Base-by-base conservation (phyloP, 148 eudicot species). In the Diospyros kaki region DNA sequence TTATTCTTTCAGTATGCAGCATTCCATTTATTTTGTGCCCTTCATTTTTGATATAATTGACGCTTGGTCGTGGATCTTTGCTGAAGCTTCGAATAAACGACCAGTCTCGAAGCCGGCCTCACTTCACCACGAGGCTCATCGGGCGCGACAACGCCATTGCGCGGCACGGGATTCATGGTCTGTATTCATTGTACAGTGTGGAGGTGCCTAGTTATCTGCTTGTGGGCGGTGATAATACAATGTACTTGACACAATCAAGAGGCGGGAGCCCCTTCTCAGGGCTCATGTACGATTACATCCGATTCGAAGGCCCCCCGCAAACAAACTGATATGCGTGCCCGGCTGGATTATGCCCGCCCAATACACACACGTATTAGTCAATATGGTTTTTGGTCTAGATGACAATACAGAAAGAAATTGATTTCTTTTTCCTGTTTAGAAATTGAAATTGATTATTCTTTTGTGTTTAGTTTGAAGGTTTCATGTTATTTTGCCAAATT, bases 81-180 rank as follows among this genome's bases (percentile, higher is more conserved):
- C 6, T 63, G 61, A 71, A 88, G 92, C 82, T 88, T 28, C 85
- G 88, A 66, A 78, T 88, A 71, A 86, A 88, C 72, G 56, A 84
- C 66, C 88, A 73, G 9, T n/a, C 64, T 17, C 15, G 2, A 28
- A 13, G 39, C 3, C 56, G 15, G 11, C 89, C 92, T 6, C 68
- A 75, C 54, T 84, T 84, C 56, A 84, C 78, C 5, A 86, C 88
- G 6, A 39, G 66, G 73, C 50, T 39, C 12, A 79, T 88, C 62
- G 92, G 92, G 3, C 73, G 81, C 51, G 92, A 88, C 66, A 88
- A 86, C 43, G 92, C 89, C 39, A 88, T 88, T 28, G 89, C 92
- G 6, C 83, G 92, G 50, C 89, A 88, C 69, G 89, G 92, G 42
- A 88, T 86, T 62, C 92, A 88, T 58, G 92, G 92, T 50, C 9